These are phyloP conservation scores for Collybia sordida DNA, from an alignment of 768 basidiomycete genomes.

Conservation along the genomic window DNA sequence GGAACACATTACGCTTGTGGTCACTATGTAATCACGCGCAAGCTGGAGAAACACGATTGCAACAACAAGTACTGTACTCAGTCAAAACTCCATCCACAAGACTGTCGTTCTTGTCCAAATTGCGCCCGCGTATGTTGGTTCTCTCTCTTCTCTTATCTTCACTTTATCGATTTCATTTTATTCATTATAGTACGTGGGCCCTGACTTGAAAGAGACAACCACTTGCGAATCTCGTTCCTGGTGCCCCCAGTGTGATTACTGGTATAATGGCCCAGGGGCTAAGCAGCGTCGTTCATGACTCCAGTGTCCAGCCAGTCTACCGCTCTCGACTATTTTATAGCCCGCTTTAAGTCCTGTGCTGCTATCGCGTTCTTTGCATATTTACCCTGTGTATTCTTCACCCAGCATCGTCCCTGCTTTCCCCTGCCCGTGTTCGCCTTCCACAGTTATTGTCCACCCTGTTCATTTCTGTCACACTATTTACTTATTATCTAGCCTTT, in stretches of 20 bases:
- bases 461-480: too few relatives aligned
- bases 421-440: too few relatives aligned
- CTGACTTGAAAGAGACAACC: conserved; percentile 65
- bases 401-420: too few relatives aligned
- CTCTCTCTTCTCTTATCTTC: conserved; percentile 6
- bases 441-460: too few relatives aligned
- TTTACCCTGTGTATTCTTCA: too few relatives aligned
- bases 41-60: conserved; percentile 57
- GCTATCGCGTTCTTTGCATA: too few relatives aligned
- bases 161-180: conserved; percentile 6
- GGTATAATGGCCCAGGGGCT: conserved; percentile 66
- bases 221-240: conserved; percentile 49
- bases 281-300: conserved; percentile 41
- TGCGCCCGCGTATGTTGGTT: conserved; percentile 42
- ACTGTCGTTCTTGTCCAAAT: conserved; percentile 38
- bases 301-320: too few relatives aligned
- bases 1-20: conserved; percentile 77
- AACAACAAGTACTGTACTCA: conserved; percentile 39
- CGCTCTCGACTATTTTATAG: too few relatives aligned
- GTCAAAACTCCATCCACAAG: conserved; percentile 27
- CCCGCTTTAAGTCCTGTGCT: too few relatives aligned
- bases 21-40: conserved; percentile 67
- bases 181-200: conserved; percentile 60
- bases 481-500: too few relatives aligned
- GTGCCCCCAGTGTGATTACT: conserved; percentile 59